Conservation (phyloP, 352 stramenopile genomes). For the Saprolegnia diclina region DNA sequence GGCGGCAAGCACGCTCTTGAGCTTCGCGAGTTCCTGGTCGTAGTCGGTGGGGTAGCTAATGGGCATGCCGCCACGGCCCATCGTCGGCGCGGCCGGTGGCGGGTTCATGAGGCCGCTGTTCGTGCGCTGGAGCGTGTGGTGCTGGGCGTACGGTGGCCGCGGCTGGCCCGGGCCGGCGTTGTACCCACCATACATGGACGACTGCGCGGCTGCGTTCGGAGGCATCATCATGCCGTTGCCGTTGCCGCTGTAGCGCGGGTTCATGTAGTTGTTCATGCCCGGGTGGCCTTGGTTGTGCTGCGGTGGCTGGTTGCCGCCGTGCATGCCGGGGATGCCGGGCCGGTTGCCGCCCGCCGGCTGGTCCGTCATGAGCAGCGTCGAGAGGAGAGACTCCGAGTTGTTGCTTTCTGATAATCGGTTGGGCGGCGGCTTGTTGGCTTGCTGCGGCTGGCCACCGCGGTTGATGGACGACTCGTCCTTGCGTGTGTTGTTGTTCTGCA, state of each 20-base stretch:
- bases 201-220: not conserved
- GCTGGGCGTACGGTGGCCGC: slow-evolving; percentile 36
- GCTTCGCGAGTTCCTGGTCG: slow-evolving; percentile 79
- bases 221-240: slow-evolving; percentile 16
- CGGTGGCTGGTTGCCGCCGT: not conserved
- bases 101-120: slow-evolving; percentile 37
- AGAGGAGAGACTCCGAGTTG: slow-evolving; percentile 4
- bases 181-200: slow-evolving; percentile 24
- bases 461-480: not conserved
- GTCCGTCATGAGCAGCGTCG: slow-evolving; percentile 13
- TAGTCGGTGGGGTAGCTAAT: slow-evolving; percentile 45
- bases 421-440: slow-evolving; percentile 9
- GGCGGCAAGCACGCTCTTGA: slow-evolving; percentile 87
- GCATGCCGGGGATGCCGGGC: slow-evolving; percentile 10
- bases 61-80: slow-evolving; percentile 33
- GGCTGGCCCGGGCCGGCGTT: slow-evolving; percentile 30
- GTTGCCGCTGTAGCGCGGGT: slow-evolving; percentile 6
- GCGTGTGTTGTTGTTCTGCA: slow-evolving; percentile 8
- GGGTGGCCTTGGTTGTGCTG: slow-evolving; percentile 21
- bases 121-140: slow-evolving; percentile 27
- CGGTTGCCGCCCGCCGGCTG: not conserved
- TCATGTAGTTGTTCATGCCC: slow-evolving; percentile 13
- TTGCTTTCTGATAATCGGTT: slow-evolving; percentile 19
- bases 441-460: not conserved
- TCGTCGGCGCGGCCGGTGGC: slow-evolving; percentile 47